Conservation (phyloP, 345 rosid species). For the Conringia planisiliqua region DNA sequence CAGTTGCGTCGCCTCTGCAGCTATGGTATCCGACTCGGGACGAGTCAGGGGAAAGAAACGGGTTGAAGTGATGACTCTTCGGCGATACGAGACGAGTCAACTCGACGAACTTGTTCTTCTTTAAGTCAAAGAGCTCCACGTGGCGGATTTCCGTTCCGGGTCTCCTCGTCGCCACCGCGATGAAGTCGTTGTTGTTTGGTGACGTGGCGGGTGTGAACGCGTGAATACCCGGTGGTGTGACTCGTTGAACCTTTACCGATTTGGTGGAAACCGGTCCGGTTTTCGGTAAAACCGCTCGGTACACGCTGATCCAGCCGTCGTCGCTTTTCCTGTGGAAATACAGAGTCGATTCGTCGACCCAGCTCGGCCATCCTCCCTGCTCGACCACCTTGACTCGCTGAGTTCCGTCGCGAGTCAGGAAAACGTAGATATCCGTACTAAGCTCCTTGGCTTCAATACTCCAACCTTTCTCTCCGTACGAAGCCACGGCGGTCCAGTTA, state of each 20-base stretch:
- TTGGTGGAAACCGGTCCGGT: slow-evolving; percentile 37
- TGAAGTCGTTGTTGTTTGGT: slow-evolving; percentile 65
- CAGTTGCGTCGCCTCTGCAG: slow-evolving; percentile 54
- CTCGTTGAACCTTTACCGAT: slow-evolving; percentile 48
- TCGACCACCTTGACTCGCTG: slow-evolving; percentile 67
- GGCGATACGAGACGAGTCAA: slow-evolving; percentile 70
- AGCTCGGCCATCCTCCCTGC: slow-evolving; percentile 83
- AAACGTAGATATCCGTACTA: slow-evolving; percentile 69
- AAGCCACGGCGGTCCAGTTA: slow-evolving; percentile 70
- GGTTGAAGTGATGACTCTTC: slow-evolving; percentile 70
- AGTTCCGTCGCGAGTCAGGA: slow-evolving; percentile 70
- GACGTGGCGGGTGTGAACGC: slow-evolving; percentile 90
- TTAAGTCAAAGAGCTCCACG: slow-evolving; percentile 64
- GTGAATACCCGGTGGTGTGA: slow-evolving; percentile 81
- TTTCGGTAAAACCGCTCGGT: slow-evolving; percentile 51
- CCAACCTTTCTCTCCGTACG: slow-evolving; percentile 67
- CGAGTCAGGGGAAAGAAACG: slow-evolving; percentile 81
- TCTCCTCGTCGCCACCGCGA: slow-evolving; percentile 72
- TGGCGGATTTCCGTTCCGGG: slow-evolving; percentile 58
- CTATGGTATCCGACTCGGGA: slow-evolving; percentile 76
- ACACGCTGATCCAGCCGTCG: slow-evolving; percentile 77
- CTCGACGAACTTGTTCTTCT: slow-evolving; percentile 52
- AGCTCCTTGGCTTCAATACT: slow-evolving; percentile 54
- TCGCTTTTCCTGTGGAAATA: slow-evolving; percentile 67
- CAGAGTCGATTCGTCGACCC: slow-evolving; percentile 71